phyloP scores from a whole-genome alignment of 768 basidiomycete species.

The Pisolithus tinctorius region DNA sequence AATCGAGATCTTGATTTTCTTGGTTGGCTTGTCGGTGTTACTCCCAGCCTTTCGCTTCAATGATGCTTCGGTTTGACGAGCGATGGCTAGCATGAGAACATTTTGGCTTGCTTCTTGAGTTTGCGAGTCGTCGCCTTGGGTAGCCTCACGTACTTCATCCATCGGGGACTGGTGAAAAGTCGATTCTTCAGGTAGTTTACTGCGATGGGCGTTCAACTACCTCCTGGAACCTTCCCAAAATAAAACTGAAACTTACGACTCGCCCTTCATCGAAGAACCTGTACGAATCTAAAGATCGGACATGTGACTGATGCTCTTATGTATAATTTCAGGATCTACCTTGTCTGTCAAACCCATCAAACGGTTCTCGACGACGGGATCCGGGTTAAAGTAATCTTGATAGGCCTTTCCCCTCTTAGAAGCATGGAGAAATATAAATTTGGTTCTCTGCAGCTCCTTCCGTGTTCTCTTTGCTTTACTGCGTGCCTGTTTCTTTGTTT shows the following conservation, averaged over 20 bases:
- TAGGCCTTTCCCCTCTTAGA: conserved; percentile 43
- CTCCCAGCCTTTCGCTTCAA: conserved; percentile 29
- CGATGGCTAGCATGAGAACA: conserved; percentile 7
- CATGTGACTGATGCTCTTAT: too few relatives aligned
- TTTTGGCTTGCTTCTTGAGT: conserved; percentile 37
- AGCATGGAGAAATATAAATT: conserved; percentile 50
- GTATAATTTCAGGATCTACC: conserved; percentile 26
- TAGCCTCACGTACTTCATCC: neutral
- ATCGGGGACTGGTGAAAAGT: neutral
- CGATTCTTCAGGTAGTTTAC: neutral
- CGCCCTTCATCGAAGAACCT: neutral
- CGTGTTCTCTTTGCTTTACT: conserved; percentile 35
- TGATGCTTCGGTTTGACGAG: conserved; percentile 16
- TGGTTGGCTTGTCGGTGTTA: conserved; percentile 23
- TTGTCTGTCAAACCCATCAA: conserved; percentile 54
- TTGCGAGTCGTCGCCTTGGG: conserved; percentile 23
- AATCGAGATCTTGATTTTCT: conserved; percentile 71
- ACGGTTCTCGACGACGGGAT: conserved; percentile 49
- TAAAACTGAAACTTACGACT: neutral
- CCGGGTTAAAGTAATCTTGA: conserved; percentile 63
- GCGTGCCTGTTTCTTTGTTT: conserved; percentile 37
- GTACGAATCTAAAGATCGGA: neutral
- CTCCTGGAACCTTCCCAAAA: neutral
- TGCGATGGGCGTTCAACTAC: neutral
- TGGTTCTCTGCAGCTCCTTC: conserved; percentile 49